Evolutionary conservation across 2,329 filamentous ascomycete genomes (phyloP).

Genomic region (Onygenales sp.): DNA sequence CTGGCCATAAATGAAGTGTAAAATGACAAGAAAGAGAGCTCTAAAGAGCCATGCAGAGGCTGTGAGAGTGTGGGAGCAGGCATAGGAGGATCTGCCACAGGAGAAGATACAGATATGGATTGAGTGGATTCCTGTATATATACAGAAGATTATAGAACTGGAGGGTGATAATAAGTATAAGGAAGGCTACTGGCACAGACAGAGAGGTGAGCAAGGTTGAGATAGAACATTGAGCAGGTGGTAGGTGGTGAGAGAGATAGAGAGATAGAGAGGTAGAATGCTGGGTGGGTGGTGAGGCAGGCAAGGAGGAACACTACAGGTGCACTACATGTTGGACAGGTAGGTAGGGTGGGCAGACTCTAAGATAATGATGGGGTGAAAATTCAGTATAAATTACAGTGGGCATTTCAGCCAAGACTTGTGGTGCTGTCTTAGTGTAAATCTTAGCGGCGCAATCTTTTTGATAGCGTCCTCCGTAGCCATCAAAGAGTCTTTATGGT

Average conservation of each 20-base stretch:
- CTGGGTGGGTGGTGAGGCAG: no score
- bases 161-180: constrained; percentile 1
- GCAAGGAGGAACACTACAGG: no score
- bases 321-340: accelerated
- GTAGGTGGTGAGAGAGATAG: no score
- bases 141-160: neutral
- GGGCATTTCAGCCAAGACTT: no score
- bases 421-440: no score
- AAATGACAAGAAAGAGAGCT: constrained; percentile 5
- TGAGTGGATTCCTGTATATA: constrained; percentile 6
- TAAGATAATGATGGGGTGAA: no score
- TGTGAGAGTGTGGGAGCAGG: constrained; percentile 2
- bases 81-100: constrained; percentile 9
- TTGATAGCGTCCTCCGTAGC: neutral
- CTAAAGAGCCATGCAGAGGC: neutral
- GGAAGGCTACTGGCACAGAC: neutral
- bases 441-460: no score
- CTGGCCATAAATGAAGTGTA: constrained; percentile 8
- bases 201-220: no score
- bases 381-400: no score
- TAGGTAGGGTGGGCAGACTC: no score
- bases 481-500: neutral
- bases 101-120: constrained; percentile 12
- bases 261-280: no score
- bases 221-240: no score